These are phyloP conservation scores for Osmanthus fragrans DNA, from an alignment of 257 asterid genomes.

Conservation along the genomic window DNA sequence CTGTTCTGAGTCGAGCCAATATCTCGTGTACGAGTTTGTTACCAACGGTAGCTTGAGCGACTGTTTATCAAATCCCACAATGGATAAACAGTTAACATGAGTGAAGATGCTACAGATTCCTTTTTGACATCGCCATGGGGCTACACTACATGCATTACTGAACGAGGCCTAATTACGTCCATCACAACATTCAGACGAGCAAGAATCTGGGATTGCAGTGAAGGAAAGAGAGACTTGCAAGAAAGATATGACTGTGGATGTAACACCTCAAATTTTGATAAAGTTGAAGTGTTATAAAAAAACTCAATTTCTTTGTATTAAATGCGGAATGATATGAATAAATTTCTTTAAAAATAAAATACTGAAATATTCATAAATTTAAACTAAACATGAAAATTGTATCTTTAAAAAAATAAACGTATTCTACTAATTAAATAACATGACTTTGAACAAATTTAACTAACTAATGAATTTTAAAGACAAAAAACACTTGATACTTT, in stretches of 20 bases:
- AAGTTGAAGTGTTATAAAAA: too few relatives aligned
- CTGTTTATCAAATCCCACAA: slow-evolving; percentile 11
- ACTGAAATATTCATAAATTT: too few relatives aligned
- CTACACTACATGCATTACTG: slow-evolving; percentile 26
- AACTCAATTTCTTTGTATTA: too few relatives aligned
- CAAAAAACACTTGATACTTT: too few relatives aligned
- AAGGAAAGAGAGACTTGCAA: background rate
- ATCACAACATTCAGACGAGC: slow-evolving; percentile 27
- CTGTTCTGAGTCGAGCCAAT: slow-evolving; percentile 18
- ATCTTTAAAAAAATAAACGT: too few relatives aligned
- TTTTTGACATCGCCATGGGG: slow-evolving; percentile 24
- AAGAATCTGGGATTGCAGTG: background rate
- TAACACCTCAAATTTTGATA: background rate
- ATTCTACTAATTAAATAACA: too few relatives aligned
- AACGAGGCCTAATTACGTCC: slow-evolving; percentile 30
- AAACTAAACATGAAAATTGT: too few relatives aligned
- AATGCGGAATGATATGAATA: too few relatives aligned
- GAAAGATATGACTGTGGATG: slow-evolving; percentile 18
- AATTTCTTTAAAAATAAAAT: too few relatives aligned
- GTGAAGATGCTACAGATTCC: slow-evolving; percentile 12
- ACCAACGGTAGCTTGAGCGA: slow-evolving; percentile 26
- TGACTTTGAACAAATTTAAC: too few relatives aligned
- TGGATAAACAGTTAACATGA: slow-evolving; percentile 24
- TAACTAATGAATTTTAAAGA: too few relatives aligned
- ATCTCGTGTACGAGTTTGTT: slow-evolving; percentile 21